Evolutionary conservation across 169 alveolate genomes (phyloP).

Genomic region (Plasmodium malariae): DNA sequence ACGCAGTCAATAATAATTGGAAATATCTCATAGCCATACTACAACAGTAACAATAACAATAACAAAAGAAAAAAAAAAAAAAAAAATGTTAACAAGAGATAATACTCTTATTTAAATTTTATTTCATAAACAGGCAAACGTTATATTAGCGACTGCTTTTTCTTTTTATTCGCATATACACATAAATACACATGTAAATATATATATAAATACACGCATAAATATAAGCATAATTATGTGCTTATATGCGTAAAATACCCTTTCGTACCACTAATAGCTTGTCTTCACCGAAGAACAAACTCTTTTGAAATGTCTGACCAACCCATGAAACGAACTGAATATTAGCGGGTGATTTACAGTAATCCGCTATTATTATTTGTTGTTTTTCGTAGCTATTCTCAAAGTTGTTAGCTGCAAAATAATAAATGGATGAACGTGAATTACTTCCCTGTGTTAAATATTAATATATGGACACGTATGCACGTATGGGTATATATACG

Average conservation of each 20-base stretch:
- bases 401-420: constrained; percentile 42
- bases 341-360: constrained; percentile 26
- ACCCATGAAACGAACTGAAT: constrained; percentile 55
- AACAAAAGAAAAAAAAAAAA: neutral
- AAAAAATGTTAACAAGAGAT: too few species aligned
- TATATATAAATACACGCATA: neutral
- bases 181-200: neutral
- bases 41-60: constrained; percentile 3
- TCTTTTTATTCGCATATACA: neutral
- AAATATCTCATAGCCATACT: constrained; percentile 70
- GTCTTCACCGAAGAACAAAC: constrained; percentile 45
- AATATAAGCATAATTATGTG: neutral
- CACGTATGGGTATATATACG: too few species aligned
- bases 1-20: constrained; percentile 48
- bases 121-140: neutral
- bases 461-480: too few species aligned
- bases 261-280: constrained; percentile 48
- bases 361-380: constrained; percentile 63
- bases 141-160: too few species aligned
- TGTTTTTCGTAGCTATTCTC: constrained; percentile 42
- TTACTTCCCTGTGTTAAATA: too few species aligned
- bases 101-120: too few species aligned
- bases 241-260: neutral
- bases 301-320: constrained; percentile 63
- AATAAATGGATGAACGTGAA: too few species aligned